A percentile compares a stretch with the other conserved stretches of the same genome.
Conservation (phyloP, 2,329 filamentous ascomycete genomes). For the Tolypocladium sp. region DNA sequence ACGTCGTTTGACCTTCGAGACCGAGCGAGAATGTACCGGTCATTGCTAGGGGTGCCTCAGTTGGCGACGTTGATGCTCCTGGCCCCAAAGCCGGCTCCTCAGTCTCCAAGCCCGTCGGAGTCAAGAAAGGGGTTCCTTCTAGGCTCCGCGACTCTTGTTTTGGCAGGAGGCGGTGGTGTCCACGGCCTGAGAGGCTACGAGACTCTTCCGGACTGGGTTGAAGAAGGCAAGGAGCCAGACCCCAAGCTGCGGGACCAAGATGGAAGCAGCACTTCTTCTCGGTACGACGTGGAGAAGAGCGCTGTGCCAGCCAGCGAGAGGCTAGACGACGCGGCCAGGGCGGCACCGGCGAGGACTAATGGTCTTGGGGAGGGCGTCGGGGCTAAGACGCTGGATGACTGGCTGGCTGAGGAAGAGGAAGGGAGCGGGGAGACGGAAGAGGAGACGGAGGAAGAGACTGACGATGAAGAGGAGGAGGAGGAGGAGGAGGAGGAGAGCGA, state of each 20-base stretch:
- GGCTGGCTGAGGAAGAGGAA: conserved; percentile 68
- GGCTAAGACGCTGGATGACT: conserved; percentile 83
- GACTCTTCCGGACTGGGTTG: conserved; percentile 75
- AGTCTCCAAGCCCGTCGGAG: conserved; percentile 83
- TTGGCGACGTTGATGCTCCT: conserved; percentile 84
- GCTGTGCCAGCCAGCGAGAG: conserved; percentile 51
- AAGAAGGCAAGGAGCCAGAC: conserved; percentile 71
- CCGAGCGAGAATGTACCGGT: conserved; percentile 77
- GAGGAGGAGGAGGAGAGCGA: conserved; percentile 43
- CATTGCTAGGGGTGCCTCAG: conserved; percentile 74
- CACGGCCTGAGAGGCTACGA: conserved; percentile 74
- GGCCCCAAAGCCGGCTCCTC: conserved; percentile 88
- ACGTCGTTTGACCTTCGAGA: conserved; percentile 92
- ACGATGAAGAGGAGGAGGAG: conserved; percentile 40
- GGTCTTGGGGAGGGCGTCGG: conserved; percentile 41
- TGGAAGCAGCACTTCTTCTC: conserved; percentile 15
- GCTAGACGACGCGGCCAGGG: conserved; percentile 47
- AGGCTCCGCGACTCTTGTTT: conserved; percentile 76
- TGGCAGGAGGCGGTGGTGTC: conserved; percentile 66
- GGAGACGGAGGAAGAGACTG: conserved; percentile 38
- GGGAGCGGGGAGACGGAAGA: conserved; percentile 45
- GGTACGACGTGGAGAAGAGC: conserved; percentile 20
- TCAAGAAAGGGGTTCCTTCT: conserved; percentile 67
- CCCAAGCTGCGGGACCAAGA: conserved; percentile 58
- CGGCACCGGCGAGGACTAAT: conserved; percentile 35